Conservation (phyloP, 2,329 filamentous ascomycete genomes). For the Fusarium sambucinum region DNA sequence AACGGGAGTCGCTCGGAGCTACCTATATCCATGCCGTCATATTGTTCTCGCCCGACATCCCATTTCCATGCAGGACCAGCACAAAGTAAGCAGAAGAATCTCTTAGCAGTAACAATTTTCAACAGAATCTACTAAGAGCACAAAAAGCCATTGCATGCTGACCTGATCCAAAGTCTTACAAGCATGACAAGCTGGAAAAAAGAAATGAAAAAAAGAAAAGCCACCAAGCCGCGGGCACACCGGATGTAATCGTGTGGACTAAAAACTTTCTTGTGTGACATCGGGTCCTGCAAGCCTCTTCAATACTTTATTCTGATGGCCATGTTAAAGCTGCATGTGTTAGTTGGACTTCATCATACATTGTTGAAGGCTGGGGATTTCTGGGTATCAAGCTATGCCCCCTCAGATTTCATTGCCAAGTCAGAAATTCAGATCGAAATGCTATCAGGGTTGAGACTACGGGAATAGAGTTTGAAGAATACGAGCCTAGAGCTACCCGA, state of each 20-base stretch:
- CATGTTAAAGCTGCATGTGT: not conserved
- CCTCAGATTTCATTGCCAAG: not conserved
- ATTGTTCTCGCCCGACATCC: conserved; percentile 17
- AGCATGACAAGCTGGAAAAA: conserved; percentile 6
- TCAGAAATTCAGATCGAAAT: not conserved
- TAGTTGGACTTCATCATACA: conserved; percentile 10
- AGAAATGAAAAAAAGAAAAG: conserved; percentile 2
- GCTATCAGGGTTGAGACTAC: not conserved
- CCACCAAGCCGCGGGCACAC: conserved; percentile 11
- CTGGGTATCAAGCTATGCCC: conserved; percentile 28
- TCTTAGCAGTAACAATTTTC: conserved; percentile 8
- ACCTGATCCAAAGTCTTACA: conserved; percentile 24
- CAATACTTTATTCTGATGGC: not conserved
- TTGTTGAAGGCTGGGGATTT: not conserved
- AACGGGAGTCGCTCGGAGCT: not conserved
- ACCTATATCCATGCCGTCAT: conserved; percentile 26
- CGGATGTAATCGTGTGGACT: conserved; percentile 2
- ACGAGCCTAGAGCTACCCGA: conserved; percentile 4
- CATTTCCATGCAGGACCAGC: conserved; percentile 2
- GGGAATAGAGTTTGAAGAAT: not conserved
- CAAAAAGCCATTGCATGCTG: conserved; percentile 1
- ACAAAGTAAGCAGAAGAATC: conserved; percentile 5
- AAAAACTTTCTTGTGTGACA: conserved; percentile 13
- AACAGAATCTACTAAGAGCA: not conserved
- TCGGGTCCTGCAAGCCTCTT: conserved; percentile 25